Conservation (phyloP, 257 asterid genomes). For the Eucommia ulmoides region DNA sequence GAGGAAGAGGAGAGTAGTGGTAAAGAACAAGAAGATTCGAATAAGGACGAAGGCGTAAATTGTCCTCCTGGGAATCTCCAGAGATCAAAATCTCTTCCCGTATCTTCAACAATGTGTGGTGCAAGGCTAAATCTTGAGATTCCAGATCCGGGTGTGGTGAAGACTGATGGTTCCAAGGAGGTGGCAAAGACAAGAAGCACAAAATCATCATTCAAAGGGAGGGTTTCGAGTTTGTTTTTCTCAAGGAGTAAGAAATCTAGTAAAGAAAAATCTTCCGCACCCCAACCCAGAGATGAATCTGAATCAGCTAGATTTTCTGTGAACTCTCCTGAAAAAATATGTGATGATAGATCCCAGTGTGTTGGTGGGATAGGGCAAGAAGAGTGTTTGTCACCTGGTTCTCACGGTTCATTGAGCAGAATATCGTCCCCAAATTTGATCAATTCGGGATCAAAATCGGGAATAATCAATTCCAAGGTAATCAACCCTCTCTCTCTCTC, state of each 20-base stretch:
- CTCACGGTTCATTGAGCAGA: slow-evolving; percentile 18
- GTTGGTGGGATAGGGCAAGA: slow-evolving; percentile 14
- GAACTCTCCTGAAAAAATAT: slow-evolving; percentile 14
- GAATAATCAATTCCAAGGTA: slow-evolving; percentile 44
- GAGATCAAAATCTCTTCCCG: slow-evolving; percentile 87
- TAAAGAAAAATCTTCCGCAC: slow-evolving; percentile 29
- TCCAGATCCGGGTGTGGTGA: slow-evolving; percentile 23
- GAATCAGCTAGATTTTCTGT: slow-evolving; percentile 11
- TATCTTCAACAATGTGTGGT: slow-evolving; percentile 45
- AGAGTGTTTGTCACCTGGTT: slow-evolving; percentile 16
- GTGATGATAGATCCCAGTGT: slow-evolving; percentile 17
- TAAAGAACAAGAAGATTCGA: slow-evolving; percentile 21
- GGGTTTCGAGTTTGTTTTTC: slow-evolving; percentile 76
- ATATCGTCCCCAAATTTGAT: slow-evolving; percentile 20
- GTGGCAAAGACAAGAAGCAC: slow-evolving; percentile 34
- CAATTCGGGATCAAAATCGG: slow-evolving; percentile 13
- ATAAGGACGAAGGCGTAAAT: slow-evolving; percentile 19
- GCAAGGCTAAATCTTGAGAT: slow-evolving; percentile 22
- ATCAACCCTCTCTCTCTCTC: too few species aligned
- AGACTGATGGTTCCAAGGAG: slow-evolving; percentile 31
- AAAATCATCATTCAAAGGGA: slow-evolving; percentile 63
- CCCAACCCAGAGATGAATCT: slow-evolving; percentile 26
- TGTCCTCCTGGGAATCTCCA: slow-evolving; percentile 44
- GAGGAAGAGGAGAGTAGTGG: slow-evolving; percentile 24
- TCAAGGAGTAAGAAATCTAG: slow-evolving; percentile 49